A percentile compares a stretch with the other conserved stretches of the same genome.
phyloP scores from a whole-genome alignment of 108 stramenopile genomes.

The Bacterosira constricta region DNA sequence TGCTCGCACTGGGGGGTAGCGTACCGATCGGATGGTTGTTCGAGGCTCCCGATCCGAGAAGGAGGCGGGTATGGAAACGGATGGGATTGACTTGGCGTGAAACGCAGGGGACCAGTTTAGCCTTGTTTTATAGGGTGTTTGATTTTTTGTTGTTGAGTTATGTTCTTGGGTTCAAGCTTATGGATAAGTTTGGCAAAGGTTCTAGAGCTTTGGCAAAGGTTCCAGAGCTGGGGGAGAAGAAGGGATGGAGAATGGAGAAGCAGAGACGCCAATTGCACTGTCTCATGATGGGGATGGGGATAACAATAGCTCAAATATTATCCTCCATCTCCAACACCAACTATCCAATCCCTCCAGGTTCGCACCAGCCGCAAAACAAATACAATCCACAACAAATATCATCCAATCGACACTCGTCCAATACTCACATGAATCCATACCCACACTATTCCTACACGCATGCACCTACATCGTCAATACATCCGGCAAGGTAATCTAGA shows the following conservation, averaged over 20 bases:
- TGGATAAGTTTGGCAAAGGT: constrained; percentile 27
- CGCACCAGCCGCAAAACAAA: not conserved
- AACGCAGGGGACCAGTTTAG: constrained; percentile 86
- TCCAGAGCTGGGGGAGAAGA: constrained; percentile 3
- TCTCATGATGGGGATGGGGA: constrained; percentile 11
- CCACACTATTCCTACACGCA: constrained; percentile 28
- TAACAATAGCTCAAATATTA: constrained; percentile 18
- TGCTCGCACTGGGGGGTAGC: constrained; percentile 71
- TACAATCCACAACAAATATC: not conserved
- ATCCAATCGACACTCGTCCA: not conserved
- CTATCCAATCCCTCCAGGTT: too few species aligned
- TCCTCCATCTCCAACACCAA: constrained; percentile 1
- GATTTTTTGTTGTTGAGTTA: constrained; percentile 67
- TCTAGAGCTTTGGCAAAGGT: not conserved
- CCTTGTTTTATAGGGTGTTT: constrained; percentile 87
- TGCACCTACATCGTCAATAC: constrained; percentile 41
- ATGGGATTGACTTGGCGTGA: constrained; percentile 90
- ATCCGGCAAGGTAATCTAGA: constrained; percentile 66
- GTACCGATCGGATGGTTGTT: constrained; percentile 93
- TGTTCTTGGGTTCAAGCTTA: constrained; percentile 64
- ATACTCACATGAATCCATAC: constrained; percentile 25
- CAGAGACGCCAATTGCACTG: constrained; percentile 16
- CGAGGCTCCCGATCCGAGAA: constrained; percentile 86
- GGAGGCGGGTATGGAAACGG: constrained; percentile 71
- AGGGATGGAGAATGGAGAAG: constrained; percentile 8